A percentile compares a stretch with the other conserved stretches of the same genome.
Conservation (phyloP, 345 rosid genomes). For the Boechera stricta region DNA sequence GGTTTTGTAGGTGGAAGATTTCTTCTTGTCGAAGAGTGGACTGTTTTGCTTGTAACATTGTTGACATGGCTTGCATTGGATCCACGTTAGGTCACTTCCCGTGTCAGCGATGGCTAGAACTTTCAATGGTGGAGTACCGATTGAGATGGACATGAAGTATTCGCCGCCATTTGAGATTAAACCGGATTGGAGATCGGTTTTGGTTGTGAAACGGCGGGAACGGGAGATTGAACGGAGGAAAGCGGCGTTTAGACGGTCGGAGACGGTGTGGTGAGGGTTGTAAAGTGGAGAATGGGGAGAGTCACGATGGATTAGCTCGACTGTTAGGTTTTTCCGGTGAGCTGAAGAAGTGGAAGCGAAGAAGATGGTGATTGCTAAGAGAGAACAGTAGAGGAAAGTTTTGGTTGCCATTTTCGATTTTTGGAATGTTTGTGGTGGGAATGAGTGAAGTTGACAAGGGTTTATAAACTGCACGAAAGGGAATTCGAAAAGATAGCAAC, state of each 20-base stretch:
- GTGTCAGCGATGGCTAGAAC: slow-evolving; percentile 44
- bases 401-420: slow-evolving; percentile 15
- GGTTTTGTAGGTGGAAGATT: slow-evolving; percentile 44
- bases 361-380: slow-evolving; percentile 17
- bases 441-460: slow-evolving; percentile 4
- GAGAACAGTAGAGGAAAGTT: slow-evolving; percentile 15
- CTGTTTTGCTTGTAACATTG: slow-evolving; percentile 41
- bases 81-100: slow-evolving; percentile 44
- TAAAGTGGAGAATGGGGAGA: slow-evolving; percentile 44
- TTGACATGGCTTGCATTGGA: slow-evolving; percentile 46
- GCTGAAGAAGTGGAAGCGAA: slow-evolving; percentile 18
- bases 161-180: slow-evolving; percentile 27
- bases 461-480: slow-evolving; percentile 21
- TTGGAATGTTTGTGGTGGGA: neutral
- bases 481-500: slow-evolving; percentile 26
- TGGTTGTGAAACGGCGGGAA: slow-evolving; percentile 36
- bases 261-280: slow-evolving; percentile 36
- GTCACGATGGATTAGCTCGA: slow-evolving; percentile 50
- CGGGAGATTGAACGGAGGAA: slow-evolving; percentile 46
- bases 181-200: slow-evolving; percentile 36
- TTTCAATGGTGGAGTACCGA: slow-evolving; percentile 45
- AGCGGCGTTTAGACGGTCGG: slow-evolving; percentile 42
- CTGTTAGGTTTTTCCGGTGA: slow-evolving; percentile 11
- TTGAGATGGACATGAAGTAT: slow-evolving; percentile 46
- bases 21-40: slow-evolving; percentile 37